These are phyloP conservation scores for Psilocybe subaeruginosa DNA, from an alignment of 768 basidiomycete species.

Conservation along the genomic window DNA sequence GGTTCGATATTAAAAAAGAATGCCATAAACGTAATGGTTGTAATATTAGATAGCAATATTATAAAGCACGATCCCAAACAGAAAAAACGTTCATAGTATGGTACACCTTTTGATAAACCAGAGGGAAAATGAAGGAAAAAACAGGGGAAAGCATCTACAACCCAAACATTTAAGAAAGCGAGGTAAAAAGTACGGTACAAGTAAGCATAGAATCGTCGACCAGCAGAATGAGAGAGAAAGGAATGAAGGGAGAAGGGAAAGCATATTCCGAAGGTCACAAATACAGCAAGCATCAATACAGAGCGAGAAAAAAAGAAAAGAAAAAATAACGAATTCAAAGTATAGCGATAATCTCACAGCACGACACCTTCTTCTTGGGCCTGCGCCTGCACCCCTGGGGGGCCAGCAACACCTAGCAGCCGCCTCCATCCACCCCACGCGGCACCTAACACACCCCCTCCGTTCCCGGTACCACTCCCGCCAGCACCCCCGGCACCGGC, in stretches of 20 bases:
- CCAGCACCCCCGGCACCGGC: slow-evolving; percentile 1
- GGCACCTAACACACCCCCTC: slow-evolving; percentile 10
- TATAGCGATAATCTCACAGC: background rate
- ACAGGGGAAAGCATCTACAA: background rate
- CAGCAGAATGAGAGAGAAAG: background rate
- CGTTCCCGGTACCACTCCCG: slow-evolving; percentile 7
- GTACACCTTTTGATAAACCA: background rate
- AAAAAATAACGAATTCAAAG: slow-evolving; percentile 7
- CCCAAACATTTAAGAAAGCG: background rate
- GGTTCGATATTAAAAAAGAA: no score
- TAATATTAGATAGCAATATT: no score
- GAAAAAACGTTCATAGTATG: background rate
- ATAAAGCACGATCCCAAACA: background rate
- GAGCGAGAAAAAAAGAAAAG: background rate
- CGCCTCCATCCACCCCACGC: slow-evolving; percentile 16
- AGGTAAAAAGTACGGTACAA: background rate
- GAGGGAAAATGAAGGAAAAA: background rate
- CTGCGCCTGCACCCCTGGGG: background rate
- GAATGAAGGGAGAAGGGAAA: background rate
- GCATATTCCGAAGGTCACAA: background rate
- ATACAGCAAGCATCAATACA: background rate
- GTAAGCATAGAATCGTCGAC: background rate
- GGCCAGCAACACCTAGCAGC: slow-evolving; percentile 12
- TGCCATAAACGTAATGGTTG: no score
- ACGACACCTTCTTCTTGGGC: slow-evolving; percentile 10